Evolutionary conservation across 805 yeast genomes (phyloP), one percentile per base, ranked within the genome.

Genomic region (Saccharomycopsis amapae): DNA sequence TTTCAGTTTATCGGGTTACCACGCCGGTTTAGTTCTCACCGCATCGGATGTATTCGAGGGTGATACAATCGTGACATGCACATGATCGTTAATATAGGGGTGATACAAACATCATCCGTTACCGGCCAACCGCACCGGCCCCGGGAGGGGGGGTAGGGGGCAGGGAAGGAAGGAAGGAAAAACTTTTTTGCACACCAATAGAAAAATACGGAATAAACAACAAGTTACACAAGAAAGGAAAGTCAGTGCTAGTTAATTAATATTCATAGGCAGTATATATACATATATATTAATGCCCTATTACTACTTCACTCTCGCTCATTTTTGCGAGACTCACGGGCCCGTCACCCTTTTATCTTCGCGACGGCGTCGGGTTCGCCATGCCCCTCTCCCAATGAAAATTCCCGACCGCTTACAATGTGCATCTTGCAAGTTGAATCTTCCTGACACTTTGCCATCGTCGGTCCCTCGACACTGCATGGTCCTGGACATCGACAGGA

Each of bases 261-360:
- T 9, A 26, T 26, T 26, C 30, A 26, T 26, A 26, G 12, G 12
- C 12, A 7, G 12, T 26, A 9, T 7, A 26, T 26, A 9, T 26
- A 12, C 12, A 26, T 9, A 26, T 26, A 26, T n/a, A 39, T 5
- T 18, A 9, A 49, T 49, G 52, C 45, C 35, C 18, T 26, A 49
- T 20, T 49, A 39, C 20, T 46, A 36, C 33, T 50, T 50, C 40
- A 47, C 53, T 1, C 40, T 50, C 13, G 51, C 50, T 2, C 53
- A 50, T 38, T 50, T 50, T 26, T 50, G 53, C 25, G 53, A 50
- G 20, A 44, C 48, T 15, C 53, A 50, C 24, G 53, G 53, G 2
- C 53, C 53, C n/a, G 47, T 42, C 5, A n/a, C 44, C 9, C 20
- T 50, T n/a, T 20, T 46, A 23, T 41, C 36, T 18, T 44, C 53